Evolutionary conservation across 352 stramenopile genomes (phyloP), one percentile per base, ranked within the genome.

Genomic region (Phytopythium mirpurense): DNA sequence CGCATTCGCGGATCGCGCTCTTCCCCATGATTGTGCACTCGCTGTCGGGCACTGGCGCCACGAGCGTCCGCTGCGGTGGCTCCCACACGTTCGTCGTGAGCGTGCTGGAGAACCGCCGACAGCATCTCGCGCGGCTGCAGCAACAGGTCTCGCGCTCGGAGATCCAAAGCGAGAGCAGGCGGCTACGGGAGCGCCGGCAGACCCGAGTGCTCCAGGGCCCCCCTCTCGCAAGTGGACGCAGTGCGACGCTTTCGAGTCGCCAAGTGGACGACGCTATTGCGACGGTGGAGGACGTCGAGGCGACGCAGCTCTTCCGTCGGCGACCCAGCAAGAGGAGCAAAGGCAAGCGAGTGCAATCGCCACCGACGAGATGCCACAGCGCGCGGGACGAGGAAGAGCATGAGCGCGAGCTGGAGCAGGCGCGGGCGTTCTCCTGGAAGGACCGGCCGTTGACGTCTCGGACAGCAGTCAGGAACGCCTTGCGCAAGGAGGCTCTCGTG

Each of bases 41-140:
- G 2, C 62, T 90, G 14, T 80, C 72, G 0, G 78, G 76, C 12
- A 88, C 74, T 3, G 76, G 76, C 0, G 74, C 76, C 15, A 83
- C 76, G 6, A 73, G 65, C 23, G 63, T 90, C 16, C 60, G 63
- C 14, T 90, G 74, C 32, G 78, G 78, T 29, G 63, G 70, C 21
- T 74, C 74, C 3, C 78, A 90, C 51, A 79, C 76, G 11, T 83
- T 88, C 42, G 75, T 86, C 2, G 70, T 87, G 27, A 90, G 72
- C 42, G 70, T 82, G 11, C 68, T 85, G 27, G 78, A 90, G 38
- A 74, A 75, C 31, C 59, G 69, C 12, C 63, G 70, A 0, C 56
- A 77, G 10, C 54, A 83, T 14, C 42, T 89, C 19, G 64, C 68
- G 6, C 54, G 79, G 50, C 40, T 78, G 14, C 71, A 84, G 54